Base-by-base conservation (phyloP, 179 eudicot genomes). In the Patellifolia procumbens region DNA sequence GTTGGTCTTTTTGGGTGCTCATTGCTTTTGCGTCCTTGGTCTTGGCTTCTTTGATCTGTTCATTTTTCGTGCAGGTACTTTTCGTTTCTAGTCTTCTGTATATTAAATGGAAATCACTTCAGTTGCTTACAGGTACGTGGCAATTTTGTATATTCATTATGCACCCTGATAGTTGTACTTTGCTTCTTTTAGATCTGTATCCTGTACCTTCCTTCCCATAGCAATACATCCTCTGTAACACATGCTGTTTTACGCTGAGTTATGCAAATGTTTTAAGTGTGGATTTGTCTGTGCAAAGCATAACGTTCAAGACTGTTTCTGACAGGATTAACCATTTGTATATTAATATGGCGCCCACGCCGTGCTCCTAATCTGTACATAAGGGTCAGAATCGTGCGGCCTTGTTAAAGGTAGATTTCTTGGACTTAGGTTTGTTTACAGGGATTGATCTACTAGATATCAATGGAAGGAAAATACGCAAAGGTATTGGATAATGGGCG, bases 401-500 rank as follows among this genome's bases (percentile, higher is more conserved):
- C 66, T 75, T 63, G 67, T 45, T 70, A 22, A 73, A 64, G 78
- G 75, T 64, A 39, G 64, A 77, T 72, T 71, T 76, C 77, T 88
- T 76, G 76, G 81, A 73, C 78, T 78, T 88, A 43, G 76, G 81
- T 85, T 77, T 70, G 84, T 80, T 74, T 81, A 72, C 79, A 88
- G 89, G 84, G 75, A 82, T 88, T 82, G 89, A 81, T 86, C 85
- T 71, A 68, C 79, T 81, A 55, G 81, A 75, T 81, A 74, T 53
- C 74, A 79, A 95, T 95, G 99, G 93, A 89, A 79, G 75, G 87
- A 39, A 82, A 84, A 77, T 80, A 72, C 88, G 91, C 69, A 76
- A 91, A 87, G 90, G 94, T 78, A 74, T 93, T 85, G 96, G 97
- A 79, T 89, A 88, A 81, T 78, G 67, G 87, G 32, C 82, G 85